phyloP scores from a whole-genome alignment of 1,139 yeast genomes.

The Debaryomycetaceae sp. region DNA sequence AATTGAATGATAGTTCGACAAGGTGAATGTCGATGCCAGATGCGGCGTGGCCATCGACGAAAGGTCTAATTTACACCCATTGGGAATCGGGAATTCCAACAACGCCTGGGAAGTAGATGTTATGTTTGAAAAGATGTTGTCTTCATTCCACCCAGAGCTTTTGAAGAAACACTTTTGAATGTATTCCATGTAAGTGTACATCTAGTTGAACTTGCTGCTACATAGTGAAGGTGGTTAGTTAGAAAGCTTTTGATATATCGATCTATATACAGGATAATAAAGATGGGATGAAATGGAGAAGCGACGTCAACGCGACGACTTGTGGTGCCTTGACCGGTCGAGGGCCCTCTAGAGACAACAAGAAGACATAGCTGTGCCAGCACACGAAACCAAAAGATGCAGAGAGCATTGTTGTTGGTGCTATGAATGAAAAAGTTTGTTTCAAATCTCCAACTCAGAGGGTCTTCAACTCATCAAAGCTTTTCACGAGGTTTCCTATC shows the following conservation, averaged over 20 bases:
- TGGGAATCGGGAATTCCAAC: constrained; percentile 73
- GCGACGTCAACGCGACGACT: too few relatives aligned
- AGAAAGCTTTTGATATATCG: not conserved
- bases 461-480: constrained; percentile 33
- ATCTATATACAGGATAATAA: not conserved
- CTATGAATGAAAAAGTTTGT: too few relatives aligned
- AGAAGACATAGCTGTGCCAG: too few relatives aligned
- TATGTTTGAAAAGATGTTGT: constrained; percentile 70
- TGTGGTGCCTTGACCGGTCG: too few relatives aligned
- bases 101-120: constrained; percentile 68
- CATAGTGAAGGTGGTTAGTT: too few relatives aligned
- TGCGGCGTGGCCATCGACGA: constrained; percentile 69
- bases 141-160: constrained; percentile 73
- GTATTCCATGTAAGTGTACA: constrained; percentile 86
- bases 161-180: constrained; percentile 67
- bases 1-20: constrained; percentile 64
- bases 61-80: constrained; percentile 62
- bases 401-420: too few relatives aligned
- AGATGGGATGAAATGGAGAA: too few relatives aligned
- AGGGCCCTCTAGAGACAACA: too few relatives aligned
- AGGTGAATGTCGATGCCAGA: constrained; percentile 72
- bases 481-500: constrained; percentile 39
- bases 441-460: constrained; percentile 7
- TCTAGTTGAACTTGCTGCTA: constrained; percentile 16
- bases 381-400: too few relatives aligned